A percentile compares a stretch with the other conserved stretches of the same genome.
These are phyloP conservation scores for Cardiosporidium cionae DNA, from an alignment of 169 alveolate species.

Conservation along the genomic window DNA sequence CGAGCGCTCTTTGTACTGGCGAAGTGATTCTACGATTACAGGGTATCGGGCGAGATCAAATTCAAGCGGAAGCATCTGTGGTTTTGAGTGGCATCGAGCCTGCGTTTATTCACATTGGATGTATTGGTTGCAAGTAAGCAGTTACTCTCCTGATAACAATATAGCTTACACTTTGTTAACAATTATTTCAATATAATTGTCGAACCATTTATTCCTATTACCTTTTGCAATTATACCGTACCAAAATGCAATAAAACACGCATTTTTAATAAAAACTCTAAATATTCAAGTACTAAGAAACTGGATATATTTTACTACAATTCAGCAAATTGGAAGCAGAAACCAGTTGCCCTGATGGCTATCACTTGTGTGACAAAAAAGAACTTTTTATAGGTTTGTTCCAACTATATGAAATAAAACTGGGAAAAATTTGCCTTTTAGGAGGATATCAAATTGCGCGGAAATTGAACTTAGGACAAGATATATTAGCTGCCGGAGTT, in stretches of 20 bases:
- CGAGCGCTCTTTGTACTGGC: too few species aligned
- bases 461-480: slow-evolving; percentile 30
- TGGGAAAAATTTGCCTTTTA: not conserved
- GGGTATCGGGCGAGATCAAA: slow-evolving; percentile 52
- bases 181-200: not conserved
- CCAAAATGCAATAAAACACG: too few species aligned
- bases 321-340: slow-evolving; percentile 59
- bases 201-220: not conserved
- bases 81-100: slow-evolving; percentile 72
- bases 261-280: too few species aligned
- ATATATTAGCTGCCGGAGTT: slow-evolving; percentile 34
- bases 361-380: slow-evolving; percentile 64
- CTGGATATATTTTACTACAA: too few species aligned
- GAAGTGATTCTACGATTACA: too few species aligned
- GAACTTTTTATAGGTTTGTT: slow-evolving; percentile 30
- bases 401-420: too few species aligned
- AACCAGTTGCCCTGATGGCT: slow-evolving; percentile 67
- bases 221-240: too few species aligned
- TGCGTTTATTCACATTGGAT: slow-evolving; percentile 66
- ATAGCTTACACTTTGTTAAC: not conserved
- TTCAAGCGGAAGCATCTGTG: slow-evolving; percentile 58
- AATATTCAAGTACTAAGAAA: too few species aligned
- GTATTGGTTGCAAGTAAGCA: slow-evolving; percentile 68
- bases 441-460: slow-evolving; percentile 35
- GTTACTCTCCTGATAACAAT: too few species aligned